A percentile compares a stretch with the other conserved stretches of the same genome.
These are phyloP conservation scores for Diatrype stigma DNA, from an alignment of 2,329 filamentous ascomycete genomes.

Conservation along the genomic window DNA sequence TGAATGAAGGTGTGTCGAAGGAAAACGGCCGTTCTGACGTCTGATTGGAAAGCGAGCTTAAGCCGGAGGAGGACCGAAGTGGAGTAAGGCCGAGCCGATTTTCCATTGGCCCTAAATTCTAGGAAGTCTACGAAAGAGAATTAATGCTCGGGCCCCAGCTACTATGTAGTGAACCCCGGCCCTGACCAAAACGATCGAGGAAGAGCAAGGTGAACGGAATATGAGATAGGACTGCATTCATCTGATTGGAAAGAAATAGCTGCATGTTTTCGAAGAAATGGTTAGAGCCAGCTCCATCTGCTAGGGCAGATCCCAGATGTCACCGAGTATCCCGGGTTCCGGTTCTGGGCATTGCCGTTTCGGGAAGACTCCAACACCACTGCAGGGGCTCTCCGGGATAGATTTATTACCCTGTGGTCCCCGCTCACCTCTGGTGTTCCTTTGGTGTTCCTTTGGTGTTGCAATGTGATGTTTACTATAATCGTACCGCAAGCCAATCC, in stretches of 20 bases:
- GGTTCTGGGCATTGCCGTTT: not conserved
- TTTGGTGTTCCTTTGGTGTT: too few species aligned
- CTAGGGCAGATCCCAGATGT: not conserved
- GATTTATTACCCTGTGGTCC: not conserved
- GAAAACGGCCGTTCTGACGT: slow-evolving; percentile 13
- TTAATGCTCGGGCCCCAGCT: not conserved
- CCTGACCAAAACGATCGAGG: not conserved
- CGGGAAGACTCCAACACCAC: not conserved
- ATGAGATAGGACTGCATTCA: not conserved
- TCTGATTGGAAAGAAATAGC: not conserved
- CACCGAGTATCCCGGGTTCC: not conserved
- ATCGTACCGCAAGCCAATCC: not conserved
- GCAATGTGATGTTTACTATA: not conserved
- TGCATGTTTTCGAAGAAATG: not conserved
- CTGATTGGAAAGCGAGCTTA: slow-evolving; percentile 19
- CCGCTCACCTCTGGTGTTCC: not conserved
- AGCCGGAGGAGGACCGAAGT: slow-evolving; percentile 2
- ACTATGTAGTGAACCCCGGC: not conserved
- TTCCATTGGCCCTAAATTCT: slow-evolving; percentile 14
- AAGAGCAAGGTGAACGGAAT: not conserved
- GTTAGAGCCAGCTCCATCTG: not conserved
- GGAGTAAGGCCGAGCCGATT: slow-evolving; percentile 6
- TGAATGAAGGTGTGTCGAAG: slow-evolving; percentile 17
- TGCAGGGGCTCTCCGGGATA: not conserved
- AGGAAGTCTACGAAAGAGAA: slow-evolving; percentile 4